phyloP scores from a whole-genome alignment of 352 stramenopile genomes.

The Saprolegnia diclina region DNA sequence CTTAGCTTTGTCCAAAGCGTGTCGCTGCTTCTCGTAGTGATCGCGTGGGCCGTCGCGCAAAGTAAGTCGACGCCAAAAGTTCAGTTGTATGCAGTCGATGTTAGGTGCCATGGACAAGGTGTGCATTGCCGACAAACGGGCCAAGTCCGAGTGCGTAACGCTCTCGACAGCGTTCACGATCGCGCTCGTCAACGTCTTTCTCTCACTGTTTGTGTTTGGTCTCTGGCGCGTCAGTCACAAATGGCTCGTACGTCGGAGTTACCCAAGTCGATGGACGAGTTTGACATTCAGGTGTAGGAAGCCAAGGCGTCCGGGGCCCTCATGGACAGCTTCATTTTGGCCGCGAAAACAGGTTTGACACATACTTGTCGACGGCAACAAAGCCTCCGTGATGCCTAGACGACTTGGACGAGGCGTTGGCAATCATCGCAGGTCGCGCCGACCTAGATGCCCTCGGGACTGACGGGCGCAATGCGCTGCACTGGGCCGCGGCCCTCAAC shows the following conservation, averaged over 20 bases:
- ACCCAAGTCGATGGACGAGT: neutral
- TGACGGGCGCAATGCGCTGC: constrained; percentile 68
- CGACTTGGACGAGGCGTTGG: constrained; percentile 68
- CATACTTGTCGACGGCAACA: neutral
- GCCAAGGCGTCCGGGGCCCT: constrained; percentile 40
- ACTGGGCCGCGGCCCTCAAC: constrained; percentile 74
- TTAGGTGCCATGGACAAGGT: constrained; percentile 32
- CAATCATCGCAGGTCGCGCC: constrained; percentile 58
- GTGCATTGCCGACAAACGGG: constrained; percentile 39
- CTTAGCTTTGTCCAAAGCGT: constrained; percentile 48
- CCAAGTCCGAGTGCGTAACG: constrained; percentile 49
- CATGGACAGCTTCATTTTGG: constrained; percentile 63
- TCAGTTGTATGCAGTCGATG: neutral
- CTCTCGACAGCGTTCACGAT: constrained; percentile 39
- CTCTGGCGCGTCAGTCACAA: constrained; percentile 57
- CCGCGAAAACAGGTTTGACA: constrained; percentile 51
- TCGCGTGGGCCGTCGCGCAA: constrained; percentile 48
- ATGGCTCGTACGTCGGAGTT: constrained; percentile 37
- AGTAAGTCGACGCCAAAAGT: constrained; percentile 30
- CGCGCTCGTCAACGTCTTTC: constrained; percentile 37
- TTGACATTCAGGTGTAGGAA: constrained; percentile 30
- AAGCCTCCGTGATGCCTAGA: constrained; percentile 31
- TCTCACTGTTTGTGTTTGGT: constrained; percentile 42
- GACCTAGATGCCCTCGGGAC: constrained; percentile 69
- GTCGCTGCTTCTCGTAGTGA: constrained; percentile 41